Percentiles rank a stretch among this genome's conserved stretches.
Conservation (phyloP, 2,329 filamentous ascomycete species). For the Camillea tinctor region DNA sequence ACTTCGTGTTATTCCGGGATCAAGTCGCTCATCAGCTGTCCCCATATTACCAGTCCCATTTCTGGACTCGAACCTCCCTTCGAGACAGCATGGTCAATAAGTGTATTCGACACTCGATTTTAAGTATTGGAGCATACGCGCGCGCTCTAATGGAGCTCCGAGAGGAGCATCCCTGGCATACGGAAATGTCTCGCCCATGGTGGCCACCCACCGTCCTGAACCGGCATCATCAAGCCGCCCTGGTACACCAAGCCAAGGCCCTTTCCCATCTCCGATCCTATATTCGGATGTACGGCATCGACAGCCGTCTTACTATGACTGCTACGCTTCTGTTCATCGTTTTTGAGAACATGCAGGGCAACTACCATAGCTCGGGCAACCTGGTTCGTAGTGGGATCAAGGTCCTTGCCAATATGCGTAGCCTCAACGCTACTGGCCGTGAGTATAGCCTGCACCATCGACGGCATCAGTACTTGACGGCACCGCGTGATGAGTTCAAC, state of each 20-base stretch:
- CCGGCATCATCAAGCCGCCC: conserved; percentile 25
- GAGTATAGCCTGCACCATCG: conserved; percentile 17
- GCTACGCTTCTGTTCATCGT: conserved; percentile 30
- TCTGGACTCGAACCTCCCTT: conserved; percentile 25
- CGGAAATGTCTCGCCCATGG: conserved; percentile 17
- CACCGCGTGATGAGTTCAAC: conserved; percentile 20
- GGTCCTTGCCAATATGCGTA: conserved; percentile 21
- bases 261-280: conserved; percentile 22
- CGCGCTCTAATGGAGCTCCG: conserved; percentile 26
- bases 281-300: conserved; percentile 20
- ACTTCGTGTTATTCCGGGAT: conserved; percentile 25
- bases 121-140: conserved; percentile 28
- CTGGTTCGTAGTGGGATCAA: conserved; percentile 29
- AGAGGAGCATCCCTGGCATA: conserved; percentile 10
- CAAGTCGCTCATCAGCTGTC: conserved; percentile 24
- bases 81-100: conserved; percentile 24
- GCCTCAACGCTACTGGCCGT: conserved; percentile 4
- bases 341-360: conserved; percentile 32
- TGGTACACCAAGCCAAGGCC: conserved; percentile 27
- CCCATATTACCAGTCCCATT: conserved; percentile 19
- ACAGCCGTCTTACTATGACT: conserved; percentile 24
- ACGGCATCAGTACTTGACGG: conserved; percentile 13
- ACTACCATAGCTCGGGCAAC: conserved; percentile 28
- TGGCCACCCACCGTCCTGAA: conserved; percentile 22
- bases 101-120: conserved; percentile 27